Evolutionary conservation across 495 filamentous ascomycete genomes (phyloP).

Genomic region (Talaromyces trachyspermus): DNA sequence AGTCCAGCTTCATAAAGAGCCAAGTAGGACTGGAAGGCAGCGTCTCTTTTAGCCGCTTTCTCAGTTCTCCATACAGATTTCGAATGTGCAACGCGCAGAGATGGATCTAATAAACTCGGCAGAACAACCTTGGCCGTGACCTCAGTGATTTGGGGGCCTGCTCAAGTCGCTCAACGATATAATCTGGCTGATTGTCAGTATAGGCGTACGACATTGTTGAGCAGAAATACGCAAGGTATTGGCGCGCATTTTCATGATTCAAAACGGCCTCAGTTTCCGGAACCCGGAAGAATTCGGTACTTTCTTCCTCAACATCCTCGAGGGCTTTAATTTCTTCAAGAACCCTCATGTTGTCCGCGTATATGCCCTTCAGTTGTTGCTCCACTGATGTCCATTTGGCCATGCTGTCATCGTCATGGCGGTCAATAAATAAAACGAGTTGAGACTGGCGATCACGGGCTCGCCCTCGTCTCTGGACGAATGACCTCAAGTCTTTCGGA

Average conservation of each 20-base stretch:
- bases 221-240: conserved; percentile 83
- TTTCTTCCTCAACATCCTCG: conserved; percentile 44
- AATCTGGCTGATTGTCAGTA: conserved; percentile 45
- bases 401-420: conserved; percentile 27
- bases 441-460: conserved; percentile 67
- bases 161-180: conserved; percentile 23
- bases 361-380: conserved; percentile 61
- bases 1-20: conserved; percentile 62
- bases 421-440: conserved; percentile 57
- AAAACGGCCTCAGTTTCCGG: conserved; percentile 58
- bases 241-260: conserved; percentile 60
- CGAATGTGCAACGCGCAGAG: conserved; percentile 51
- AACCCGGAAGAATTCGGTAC: conserved; percentile 37
- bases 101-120: conserved; percentile 59
- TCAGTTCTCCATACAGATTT: conserved; percentile 59
- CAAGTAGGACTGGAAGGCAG: conserved; percentile 75
- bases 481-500: conserved; percentile 72
- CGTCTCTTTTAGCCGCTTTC: conserved; percentile 69
- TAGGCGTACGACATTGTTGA: conserved; percentile 51
- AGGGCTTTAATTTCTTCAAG: conserved; percentile 35
- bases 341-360: conserved; percentile 60
- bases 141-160: not conserved
- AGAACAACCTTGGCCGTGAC: conserved; percentile 57
- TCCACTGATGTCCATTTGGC: conserved; percentile 58
- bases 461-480: conserved; percentile 81